Conservation (phyloP, 768 basidiomycete genomes). For the Kwoniella europaea region DNA sequence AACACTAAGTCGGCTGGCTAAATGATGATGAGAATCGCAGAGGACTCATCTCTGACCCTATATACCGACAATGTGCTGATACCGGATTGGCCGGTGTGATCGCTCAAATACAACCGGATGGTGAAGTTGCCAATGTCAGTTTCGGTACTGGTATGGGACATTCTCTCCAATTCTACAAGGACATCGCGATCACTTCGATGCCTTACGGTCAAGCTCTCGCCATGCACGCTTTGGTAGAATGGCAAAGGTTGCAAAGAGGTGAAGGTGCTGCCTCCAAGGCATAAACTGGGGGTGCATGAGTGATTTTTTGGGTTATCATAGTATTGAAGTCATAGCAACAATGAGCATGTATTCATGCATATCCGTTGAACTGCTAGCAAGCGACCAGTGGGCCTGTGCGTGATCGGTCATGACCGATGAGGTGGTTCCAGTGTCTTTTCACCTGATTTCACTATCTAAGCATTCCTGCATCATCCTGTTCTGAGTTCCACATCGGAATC, state of each 20-base stretch:
- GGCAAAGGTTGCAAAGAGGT: conserved; percentile 42
- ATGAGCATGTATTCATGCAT: no score
- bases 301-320: background rate
- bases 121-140: conserved; percentile 63
- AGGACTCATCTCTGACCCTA: conserved; percentile 16
- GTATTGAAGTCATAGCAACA: no score
- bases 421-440: no score
- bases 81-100: conserved; percentile 52
- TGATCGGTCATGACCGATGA: no score
- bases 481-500: no score
- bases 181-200: conserved; percentile 66
- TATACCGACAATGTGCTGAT: conserved; percentile 20
- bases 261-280: conserved; percentile 7
- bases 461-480: no score
- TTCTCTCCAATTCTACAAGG: conserved; percentile 63
- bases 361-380: no score
- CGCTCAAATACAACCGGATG: conserved; percentile 61
- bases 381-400: no score
- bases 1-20: background rate
- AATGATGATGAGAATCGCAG: background rate
- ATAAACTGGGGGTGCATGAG: background rate
- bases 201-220: conserved; percentile 67
- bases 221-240: conserved; percentile 64
- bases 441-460: no score
- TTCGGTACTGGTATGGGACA: conserved; percentile 66